phyloP scores from a whole-genome alignment of 768 basidiomycete genomes.

The Boletellus emodensis region DNA sequence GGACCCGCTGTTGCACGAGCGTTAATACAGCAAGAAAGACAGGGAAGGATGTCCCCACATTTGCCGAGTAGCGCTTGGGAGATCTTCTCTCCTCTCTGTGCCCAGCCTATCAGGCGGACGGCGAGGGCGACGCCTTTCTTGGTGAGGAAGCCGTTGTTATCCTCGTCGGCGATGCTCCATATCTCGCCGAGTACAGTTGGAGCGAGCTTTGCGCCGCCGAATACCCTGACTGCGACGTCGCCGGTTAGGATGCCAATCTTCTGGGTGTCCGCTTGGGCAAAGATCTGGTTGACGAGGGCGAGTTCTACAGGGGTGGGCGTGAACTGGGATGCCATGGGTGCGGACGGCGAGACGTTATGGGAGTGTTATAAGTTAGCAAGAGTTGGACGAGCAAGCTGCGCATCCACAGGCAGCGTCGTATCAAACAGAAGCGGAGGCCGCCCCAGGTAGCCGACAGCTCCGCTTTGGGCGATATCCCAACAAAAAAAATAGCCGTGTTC shows the following conservation, averaged over 20 bases:
- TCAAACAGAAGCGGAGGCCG: not conserved
- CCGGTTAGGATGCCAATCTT: slow-evolving; percentile 84
- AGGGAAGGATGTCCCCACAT: slow-evolving; percentile 47
- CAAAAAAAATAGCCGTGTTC: no score
- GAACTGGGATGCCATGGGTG: slow-evolving; percentile 40
- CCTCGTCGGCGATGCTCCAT: slow-evolving; percentile 89
- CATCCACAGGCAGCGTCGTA: not conserved
- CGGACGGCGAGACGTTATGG: not conserved
- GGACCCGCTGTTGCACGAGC: slow-evolving; percentile 63
- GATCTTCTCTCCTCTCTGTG: slow-evolving; percentile 79
- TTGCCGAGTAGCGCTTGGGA: slow-evolving; percentile 59
- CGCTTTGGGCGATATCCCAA: no score
- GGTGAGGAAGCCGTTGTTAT: slow-evolving; percentile 90
- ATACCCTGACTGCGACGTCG: slow-evolving; percentile 84
- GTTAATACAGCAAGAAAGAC: slow-evolving; percentile 11
- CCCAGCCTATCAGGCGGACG: slow-evolving; percentile 88
- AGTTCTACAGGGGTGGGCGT: slow-evolving; percentile 46
- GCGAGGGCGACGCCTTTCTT: slow-evolving; percentile 84
- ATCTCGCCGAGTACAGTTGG: slow-evolving; percentile 84
- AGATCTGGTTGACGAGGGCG: slow-evolving; percentile 69
- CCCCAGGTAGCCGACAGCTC: not conserved
- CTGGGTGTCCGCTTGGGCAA: slow-evolving; percentile 67
- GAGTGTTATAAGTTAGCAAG: not conserved
- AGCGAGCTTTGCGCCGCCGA: slow-evolving; percentile 77
- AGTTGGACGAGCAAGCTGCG: slow-evolving; percentile 12